Base-by-base conservation (phyloP, 805 yeast genomes). In the Candida vartiovaarae region DNA sequence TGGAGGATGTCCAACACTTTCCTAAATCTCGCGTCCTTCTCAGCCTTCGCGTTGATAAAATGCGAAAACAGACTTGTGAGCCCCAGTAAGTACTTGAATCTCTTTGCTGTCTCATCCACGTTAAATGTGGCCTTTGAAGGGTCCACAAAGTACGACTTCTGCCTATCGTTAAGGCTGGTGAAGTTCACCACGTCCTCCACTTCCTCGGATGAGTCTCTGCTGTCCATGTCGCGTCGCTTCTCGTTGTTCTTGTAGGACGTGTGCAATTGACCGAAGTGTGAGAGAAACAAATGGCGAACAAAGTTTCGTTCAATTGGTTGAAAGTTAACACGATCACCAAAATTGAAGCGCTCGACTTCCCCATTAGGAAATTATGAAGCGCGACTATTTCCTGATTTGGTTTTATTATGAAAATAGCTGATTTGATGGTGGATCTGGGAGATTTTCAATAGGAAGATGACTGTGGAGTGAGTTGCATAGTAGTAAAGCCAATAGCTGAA, bases 41-140 rank as follows among this genome's bases (percentile, higher is more conserved):
- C 68, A 5, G 88, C 85, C 53, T 80, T 80, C 36, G 75, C 70
- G 43, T 76, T 75, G 50, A 84, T 76, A 56, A 84, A 84, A 59
- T 82, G 87, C 46, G 75, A 71, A 63, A 84, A 84, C 40, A 84
- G 64, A 15, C 74, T 75, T 4, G 89, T 81, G 43, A 84, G 63
- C 0, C 85, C 81, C 36, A 84, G 59, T 32, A 84, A 64, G 60
- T 84, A 80, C 51, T 75, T 75, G 65, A 82, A 84, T 52, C 90
- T 66, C 54, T 78, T 75, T 7, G 81, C 76, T 0, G 88, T 82
- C 34, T 74, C 80, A 40, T 73, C 73, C 3, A 75, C 70, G 55
- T 80, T 74, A 56, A 80, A 75, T 32, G 61, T 61, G 33, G 55
- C 56, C 60, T 42, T 63, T 59, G 34, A 54, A 51, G 56, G 60